Conservation (phyloP, 2,329 filamentous ascomycete species). For the Aspergillus ochraceus region DNA sequence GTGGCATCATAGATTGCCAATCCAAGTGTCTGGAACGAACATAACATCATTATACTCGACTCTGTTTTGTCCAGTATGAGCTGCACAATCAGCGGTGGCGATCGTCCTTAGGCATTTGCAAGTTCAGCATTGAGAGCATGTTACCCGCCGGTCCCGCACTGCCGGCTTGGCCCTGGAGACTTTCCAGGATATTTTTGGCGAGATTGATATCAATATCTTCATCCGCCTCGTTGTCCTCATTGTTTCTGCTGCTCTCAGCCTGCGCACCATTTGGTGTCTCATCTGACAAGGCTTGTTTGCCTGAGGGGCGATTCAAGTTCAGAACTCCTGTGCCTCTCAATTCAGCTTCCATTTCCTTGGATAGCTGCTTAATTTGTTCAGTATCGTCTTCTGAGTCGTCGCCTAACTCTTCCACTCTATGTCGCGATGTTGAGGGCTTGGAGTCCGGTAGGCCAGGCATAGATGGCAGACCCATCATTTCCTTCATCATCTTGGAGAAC, state of each 20-base stretch:
- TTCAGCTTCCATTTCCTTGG: conserved; percentile 49
- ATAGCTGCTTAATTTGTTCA: conserved; percentile 51
- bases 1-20: no score
- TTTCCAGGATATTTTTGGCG: conserved; percentile 86
- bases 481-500: conserved; percentile 83
- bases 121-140: conserved; percentile 80
- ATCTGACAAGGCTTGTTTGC: conserved; percentile 25
- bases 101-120: conserved; percentile 78
- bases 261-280: conserved; percentile 25
- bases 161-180: conserved; percentile 87
- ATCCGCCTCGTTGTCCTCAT: conserved; percentile 43
- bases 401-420: conserved; percentile 50
- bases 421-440: conserved; percentile 22
- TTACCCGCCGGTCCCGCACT: conserved; percentile 85
- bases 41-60: background rate
- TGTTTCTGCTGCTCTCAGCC: conserved; percentile 11
- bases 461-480: conserved; percentile 76
- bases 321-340: conserved; percentile 47
- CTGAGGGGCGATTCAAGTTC: conserved; percentile 34
- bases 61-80: background rate
- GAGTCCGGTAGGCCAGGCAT: conserved; percentile 29
- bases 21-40: background rate
- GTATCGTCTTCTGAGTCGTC: conserved; percentile 59
- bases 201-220: conserved; percentile 83
- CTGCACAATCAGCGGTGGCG: conserved; percentile 19